Evolutionary conservation across 257 asterid genomes (phyloP).

Genomic region (Perilla frutescens): DNA sequence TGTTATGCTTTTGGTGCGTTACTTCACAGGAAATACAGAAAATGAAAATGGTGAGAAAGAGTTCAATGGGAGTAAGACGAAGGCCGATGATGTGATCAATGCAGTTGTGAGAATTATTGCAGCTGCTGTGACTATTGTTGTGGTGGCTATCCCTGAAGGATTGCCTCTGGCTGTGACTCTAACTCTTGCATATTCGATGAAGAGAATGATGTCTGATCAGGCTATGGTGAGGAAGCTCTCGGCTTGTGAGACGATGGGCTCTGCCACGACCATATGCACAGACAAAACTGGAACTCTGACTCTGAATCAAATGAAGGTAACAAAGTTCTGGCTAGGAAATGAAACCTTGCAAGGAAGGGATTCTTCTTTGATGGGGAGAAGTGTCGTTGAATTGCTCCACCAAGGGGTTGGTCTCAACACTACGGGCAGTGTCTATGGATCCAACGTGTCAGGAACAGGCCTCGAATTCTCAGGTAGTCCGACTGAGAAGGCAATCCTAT

Average conservation of each 20-base stretch:
- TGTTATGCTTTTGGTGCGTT: conserved; percentile 41
- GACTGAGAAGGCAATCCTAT: conserved; percentile 82
- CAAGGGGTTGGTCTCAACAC: conserved; percentile 47
- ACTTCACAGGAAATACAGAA: conserved; percentile 37
- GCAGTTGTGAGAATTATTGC: conserved; percentile 43
- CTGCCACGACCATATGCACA: conserved; percentile 42
- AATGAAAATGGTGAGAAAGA: conserved; percentile 41
- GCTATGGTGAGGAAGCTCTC: conserved; percentile 49
- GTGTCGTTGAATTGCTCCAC: conserved; percentile 34
- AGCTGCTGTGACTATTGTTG: conserved; percentile 52
- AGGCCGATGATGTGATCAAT: conserved; percentile 38
- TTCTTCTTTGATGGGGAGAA: not conserved
- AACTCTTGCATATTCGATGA: conserved; percentile 53
- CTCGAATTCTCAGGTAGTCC: conserved; percentile 82
- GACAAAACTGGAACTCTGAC: conserved; percentile 50
- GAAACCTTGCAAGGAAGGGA: conserved; percentile 26
- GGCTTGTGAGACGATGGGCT: conserved; percentile 44
- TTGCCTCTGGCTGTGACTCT: conserved; percentile 51
- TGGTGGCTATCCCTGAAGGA: conserved; percentile 58
- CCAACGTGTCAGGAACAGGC: not conserved
- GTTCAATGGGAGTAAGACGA: conserved; percentile 36
- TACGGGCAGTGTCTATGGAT: conserved; percentile 26
- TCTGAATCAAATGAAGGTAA: conserved; percentile 46
- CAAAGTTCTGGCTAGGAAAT: conserved; percentile 40
- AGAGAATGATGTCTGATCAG: conserved; percentile 53